Percentiles rank a stretch among this genome's conserved stretches.
These are phyloP conservation scores for Pythium aphanidermatum DNA, from an alignment of 352 stramenopile genomes.

Conservation along the genomic window DNA sequence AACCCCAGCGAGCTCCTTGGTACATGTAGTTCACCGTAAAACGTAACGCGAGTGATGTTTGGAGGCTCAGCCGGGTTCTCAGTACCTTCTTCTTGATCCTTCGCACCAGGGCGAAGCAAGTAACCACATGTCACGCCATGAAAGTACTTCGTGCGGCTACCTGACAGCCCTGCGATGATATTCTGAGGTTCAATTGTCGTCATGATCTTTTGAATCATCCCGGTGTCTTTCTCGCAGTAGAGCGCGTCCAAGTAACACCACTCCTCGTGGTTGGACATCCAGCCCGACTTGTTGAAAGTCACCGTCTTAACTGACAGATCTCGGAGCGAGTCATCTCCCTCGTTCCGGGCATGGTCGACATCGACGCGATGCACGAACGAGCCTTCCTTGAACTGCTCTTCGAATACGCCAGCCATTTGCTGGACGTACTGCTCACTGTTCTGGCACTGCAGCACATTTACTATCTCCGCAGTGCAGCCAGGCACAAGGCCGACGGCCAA, in stretches of 20 bases:
- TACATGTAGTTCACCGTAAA: slow-evolving; percentile 12
- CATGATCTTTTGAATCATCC: slow-evolving; percentile 9
- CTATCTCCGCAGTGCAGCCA: slow-evolving; percentile 11
- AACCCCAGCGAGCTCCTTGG: no score
- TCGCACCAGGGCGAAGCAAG: slow-evolving; percentile 2
- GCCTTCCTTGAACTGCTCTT: slow-evolving; percentile 14
- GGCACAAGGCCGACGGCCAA: slow-evolving; percentile 10
- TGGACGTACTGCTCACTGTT: slow-evolving; percentile 11
- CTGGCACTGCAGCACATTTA: slow-evolving; percentile 11
- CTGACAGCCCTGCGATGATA: neutral
- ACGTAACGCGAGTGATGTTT: slow-evolving; percentile 5
- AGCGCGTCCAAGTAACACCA: slow-evolving; percentile 18
- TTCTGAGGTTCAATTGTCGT: slow-evolving; percentile 3
- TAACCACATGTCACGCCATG: slow-evolving; percentile 9
- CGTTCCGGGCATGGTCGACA: neutral
- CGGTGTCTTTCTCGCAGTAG: slow-evolving; percentile 1
- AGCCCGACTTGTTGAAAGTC: slow-evolving; percentile 10
- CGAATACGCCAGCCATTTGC: slow-evolving; percentile 9
- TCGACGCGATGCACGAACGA: slow-evolving; percentile 10
- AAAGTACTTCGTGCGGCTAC: slow-evolving; percentile 3
- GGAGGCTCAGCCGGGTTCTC: neutral
- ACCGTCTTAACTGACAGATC: slow-evolving; percentile 13
- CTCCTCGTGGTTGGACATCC: slow-evolving; percentile 6
- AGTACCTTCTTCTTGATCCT: neutral
- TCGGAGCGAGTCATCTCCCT: slow-evolving; percentile 1